phyloP scores from a whole-genome alignment of 176 grass and related monocot genomes.

The Triticum timopheevii region DNA sequence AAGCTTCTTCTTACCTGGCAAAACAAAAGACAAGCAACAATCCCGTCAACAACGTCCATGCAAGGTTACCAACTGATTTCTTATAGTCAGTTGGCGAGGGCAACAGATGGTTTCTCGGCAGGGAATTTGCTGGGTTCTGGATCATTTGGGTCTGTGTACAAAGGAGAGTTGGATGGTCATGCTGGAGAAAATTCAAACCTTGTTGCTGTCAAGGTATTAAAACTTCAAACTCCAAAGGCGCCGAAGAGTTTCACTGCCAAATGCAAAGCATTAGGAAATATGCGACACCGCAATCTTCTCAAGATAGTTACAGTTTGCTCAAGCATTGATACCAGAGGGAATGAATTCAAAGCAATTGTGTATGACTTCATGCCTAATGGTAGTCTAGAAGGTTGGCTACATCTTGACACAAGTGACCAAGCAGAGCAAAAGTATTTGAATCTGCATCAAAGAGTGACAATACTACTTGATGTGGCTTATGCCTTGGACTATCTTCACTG shows the following conservation, averaged over 20 bases:
- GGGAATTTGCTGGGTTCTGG: no score
- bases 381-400: background rate
- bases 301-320: background rate
- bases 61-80: no score
- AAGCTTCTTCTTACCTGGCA: no score
- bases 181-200: background rate
- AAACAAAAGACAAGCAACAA: no score
- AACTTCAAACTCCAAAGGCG: background rate
- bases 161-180: no score
- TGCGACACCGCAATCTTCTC: background rate
- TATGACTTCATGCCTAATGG: background rate
- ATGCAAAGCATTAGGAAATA: background rate
- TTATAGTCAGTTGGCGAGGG: no score
- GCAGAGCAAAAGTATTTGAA: background rate
- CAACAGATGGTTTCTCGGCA: no score
- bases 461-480: background rate
- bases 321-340: background rate
- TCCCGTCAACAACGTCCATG: no score
- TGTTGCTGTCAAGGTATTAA: background rate
- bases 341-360: background rate
- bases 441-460: background rate
- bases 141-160: no score
- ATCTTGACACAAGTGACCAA: background rate
- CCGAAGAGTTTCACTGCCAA: background rate
- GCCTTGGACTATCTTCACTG: background rate